phyloP scores from a whole-genome alignment of 2,329 filamentous ascomycete genomes.

The Venturia asperata region DNA sequence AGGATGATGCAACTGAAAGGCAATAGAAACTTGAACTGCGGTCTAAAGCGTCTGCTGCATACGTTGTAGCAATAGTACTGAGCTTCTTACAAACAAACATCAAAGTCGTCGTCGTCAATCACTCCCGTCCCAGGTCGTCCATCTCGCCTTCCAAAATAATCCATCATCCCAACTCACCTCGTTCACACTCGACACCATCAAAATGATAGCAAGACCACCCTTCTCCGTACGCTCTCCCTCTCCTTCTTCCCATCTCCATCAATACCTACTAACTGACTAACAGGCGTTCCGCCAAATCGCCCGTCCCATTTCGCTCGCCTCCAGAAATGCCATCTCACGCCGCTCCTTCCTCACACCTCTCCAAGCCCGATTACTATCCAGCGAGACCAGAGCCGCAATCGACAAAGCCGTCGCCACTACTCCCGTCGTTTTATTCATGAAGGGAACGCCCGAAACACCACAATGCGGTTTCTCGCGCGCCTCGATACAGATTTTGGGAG shows the following conservation, averaged over 20 bases:
- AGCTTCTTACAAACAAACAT: neutral
- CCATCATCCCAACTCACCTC: constrained; percentile 6
- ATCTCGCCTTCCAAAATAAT: constrained; percentile 18
- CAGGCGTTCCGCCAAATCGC: constrained; percentile 33
- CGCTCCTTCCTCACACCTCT: constrained; percentile 35
- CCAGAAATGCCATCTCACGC: constrained; percentile 2
- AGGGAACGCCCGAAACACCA: constrained; percentile 90
- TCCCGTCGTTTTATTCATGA: constrained; percentile 98
- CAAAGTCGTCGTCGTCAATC: constrained; percentile 18
- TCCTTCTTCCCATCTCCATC: neutral
- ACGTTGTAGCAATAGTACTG: neutral
- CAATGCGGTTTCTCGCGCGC: constrained; percentile 96
- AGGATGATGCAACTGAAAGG: neutral
- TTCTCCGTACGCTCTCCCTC: constrained; percentile 28
- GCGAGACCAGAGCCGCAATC: constrained; percentile 73
- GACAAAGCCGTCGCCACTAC: constrained; percentile 82
- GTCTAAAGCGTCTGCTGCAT: neutral
- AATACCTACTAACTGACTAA: neutral
- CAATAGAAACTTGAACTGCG: neutral
- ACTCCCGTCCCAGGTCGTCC: too few relatives aligned
- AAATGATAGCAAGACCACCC: constrained; percentile 34
- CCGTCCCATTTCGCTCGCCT: constrained; percentile 14
- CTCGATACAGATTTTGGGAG: constrained; percentile 85
- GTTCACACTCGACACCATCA: constrained; percentile 22
- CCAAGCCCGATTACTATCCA: constrained; percentile 65